Evolutionary conservation across 352 stramenopile species (phyloP), one percentile per base, ranked within the genome.

Genomic region (Globisporangium paroecandrum): DNA sequence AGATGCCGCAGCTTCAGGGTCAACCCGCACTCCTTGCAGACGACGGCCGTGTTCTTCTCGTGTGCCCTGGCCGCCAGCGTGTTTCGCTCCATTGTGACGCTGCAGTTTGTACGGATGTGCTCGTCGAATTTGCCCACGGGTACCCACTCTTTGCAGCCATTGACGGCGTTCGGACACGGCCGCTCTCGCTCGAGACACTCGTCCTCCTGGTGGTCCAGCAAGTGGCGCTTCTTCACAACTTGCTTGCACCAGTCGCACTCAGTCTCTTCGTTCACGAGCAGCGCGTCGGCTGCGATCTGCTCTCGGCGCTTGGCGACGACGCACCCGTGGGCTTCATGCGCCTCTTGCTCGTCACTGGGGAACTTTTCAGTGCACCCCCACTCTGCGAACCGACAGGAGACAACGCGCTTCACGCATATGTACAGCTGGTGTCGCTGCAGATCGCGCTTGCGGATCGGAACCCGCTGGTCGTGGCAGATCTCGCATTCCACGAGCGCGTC

Each of bases 191-290:
- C 77, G 7, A 65, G 65, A 55, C 86, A 94, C 38, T 87, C 77
- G n/a, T 94, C 82, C 76, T 94, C 83, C 59, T 94, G 85, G 69
- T 94, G 86, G 59, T 91, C 79, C 3, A 90, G 69, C 22, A 94
- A 54, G 13, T 82, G 75, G 0, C 83, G 81, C 70, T 94, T 91
- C 57, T 87, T 86, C 6, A 92, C 79, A 7, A 8, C 63, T 58
- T 82, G 68, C 18, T 79, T 62, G 47, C 85, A 92, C 86, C 86
- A 94, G 20, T 92, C 86, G 49, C 86, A 92, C 18, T 68, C 54
- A 13, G 67, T 79, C 43, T 80, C 58, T 34, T 89, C 77, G 46
- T 92, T 92, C 36, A 90, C 78, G 6, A 69, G 66, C 38, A 68
- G 58, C 1, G 86, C 72, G 2, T 83, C 75, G 2, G 70, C 74